Base-by-base conservation (phyloP, 805 yeast species). In the Maudiozyma serrabonitensis region DNA sequence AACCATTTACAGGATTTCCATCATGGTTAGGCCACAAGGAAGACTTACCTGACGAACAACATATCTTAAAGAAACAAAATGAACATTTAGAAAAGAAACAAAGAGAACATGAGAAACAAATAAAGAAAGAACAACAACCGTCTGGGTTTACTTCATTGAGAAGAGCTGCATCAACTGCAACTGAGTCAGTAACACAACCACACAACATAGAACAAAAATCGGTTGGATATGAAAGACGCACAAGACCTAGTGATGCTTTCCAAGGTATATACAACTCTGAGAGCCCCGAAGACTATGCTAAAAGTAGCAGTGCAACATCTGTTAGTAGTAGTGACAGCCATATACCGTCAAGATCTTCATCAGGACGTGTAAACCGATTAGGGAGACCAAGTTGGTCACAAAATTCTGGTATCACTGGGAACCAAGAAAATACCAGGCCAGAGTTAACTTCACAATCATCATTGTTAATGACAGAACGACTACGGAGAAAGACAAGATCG, bases 21-120 rank as follows among this genome's bases (percentile, higher is more conserved):
- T 65, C 61, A 2, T 67, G 71, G 71, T 48, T 67, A 31, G 71
- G 70, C 4, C 64, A 65, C 45, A 62, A 61, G 26, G 66, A 63
- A 38, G 68, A 66, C 6, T 43, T 62, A 9, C 64, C 68, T 15
- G 58, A 64, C 43, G 67, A 66, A 47, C 63, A 64, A 43, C 60
- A 63, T 49, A 54, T 62, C 5, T 45, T 62, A 15, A 55, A 51
- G 50, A 64, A 58, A 45, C 69, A 64, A 50, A 56, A 49, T 52
- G 50, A 50, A 34, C 56, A 54, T 38, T 39, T 48, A 21, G 56
- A 49, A 12, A 52, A 49, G 38, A 51, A 50, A n/a, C 32, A 21
- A 12, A 46, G 41, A 16, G 21, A 31, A 21, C 50, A 46, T 19
- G 38, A 35, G 18, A 35, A 35, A n/a, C 38, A 35, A 15, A 6